Evolutionary conservation across 2,329 filamentous ascomycete species (phyloP).

Genomic region (Lasiodiplodia sp.): DNA sequence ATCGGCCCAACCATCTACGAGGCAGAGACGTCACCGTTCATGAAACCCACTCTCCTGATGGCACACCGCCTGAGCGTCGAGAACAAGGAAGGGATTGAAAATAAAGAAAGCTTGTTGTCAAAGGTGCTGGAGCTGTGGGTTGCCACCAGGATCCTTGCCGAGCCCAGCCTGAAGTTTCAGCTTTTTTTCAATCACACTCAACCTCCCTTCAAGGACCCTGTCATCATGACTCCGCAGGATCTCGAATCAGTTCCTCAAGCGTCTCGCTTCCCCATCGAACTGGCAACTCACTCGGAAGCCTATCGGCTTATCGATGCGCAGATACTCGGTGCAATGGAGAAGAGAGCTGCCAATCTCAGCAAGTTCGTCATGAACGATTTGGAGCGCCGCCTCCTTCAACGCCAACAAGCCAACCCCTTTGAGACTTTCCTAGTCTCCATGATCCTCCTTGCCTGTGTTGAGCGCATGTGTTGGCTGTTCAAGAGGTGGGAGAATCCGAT

Average conservation of each 20-base stretch:
- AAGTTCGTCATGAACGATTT: slow-evolving; percentile 66
- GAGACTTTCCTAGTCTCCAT: slow-evolving; percentile 67
- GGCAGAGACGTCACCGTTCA: slow-evolving; percentile 58
- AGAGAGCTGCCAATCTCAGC: slow-evolving; percentile 59
- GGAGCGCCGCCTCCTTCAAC: slow-evolving; percentile 65
- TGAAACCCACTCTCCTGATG: slow-evolving; percentile 57
- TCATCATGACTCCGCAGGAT: slow-evolving; percentile 36
- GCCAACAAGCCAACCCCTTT: slow-evolving; percentile 64
- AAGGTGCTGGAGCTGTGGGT: slow-evolving; percentile 65
- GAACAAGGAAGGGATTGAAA: slow-evolving; percentile 36
- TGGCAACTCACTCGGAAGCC: slow-evolving; percentile 48
- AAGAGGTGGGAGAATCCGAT: slow-evolving; percentile 57
- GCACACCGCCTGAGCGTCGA: slow-evolving; percentile 43
- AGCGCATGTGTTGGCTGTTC: slow-evolving; percentile 67
- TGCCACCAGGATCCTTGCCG: slow-evolving; percentile 62
- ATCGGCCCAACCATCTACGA: slow-evolving; percentile 56
- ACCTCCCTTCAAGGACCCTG: slow-evolving; percentile 43
- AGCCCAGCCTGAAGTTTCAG: slow-evolving; percentile 56
- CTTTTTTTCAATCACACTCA: slow-evolving; percentile 55
- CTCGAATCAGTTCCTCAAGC: slow-evolving; percentile 13
- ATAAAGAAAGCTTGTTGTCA: slow-evolving; percentile 54
- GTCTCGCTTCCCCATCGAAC: slow-evolving; percentile 33
- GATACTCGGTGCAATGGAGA: slow-evolving; percentile 63
- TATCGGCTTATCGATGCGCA: slow-evolving; percentile 61
- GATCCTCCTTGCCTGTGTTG: slow-evolving; percentile 66